phyloP scores from a whole-genome alignment of 2,329 filamentous ascomycete species.

The Penicillium palitans region DNA sequence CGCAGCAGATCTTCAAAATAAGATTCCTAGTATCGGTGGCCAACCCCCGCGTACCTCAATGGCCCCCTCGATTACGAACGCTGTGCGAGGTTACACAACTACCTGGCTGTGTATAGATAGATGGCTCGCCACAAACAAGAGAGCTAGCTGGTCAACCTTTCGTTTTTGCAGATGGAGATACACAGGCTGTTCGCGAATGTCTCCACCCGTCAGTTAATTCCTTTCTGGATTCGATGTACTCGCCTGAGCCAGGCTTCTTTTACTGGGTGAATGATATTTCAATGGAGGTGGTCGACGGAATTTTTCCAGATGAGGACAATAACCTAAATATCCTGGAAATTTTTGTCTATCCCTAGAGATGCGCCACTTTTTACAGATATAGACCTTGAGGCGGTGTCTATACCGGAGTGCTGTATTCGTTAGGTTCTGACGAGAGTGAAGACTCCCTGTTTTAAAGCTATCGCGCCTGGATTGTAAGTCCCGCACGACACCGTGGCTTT shows the following conservation, averaged over 20 bases:
- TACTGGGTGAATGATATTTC: conserved; percentile 17
- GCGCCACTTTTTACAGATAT: conserved; percentile 1
- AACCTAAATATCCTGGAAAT: conserved; percentile 10
- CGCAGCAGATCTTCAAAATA: conserved; percentile 12
- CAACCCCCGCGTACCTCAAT: conserved; percentile 12
- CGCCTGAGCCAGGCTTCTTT: conserved; percentile 15
- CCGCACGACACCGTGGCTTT: background rate
- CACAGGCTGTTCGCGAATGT: conserved; percentile 8
- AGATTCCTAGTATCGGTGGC: conserved; percentile 13
- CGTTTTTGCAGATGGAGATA: background rate
- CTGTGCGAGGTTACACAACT: conserved; percentile 26
- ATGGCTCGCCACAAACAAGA: conserved; percentile 17
- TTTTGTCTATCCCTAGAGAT: background rate
- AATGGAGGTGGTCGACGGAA: conserved; percentile 7
- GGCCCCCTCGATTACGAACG: conserved; percentile 17
- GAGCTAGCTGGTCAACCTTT: conserved; percentile 4
- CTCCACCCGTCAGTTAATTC: conserved; percentile 14
- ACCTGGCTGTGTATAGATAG: conserved; percentile 23
- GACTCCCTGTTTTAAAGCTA: background rate
- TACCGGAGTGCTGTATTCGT: background rate
- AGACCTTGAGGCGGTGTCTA: conserved; percentile 2
- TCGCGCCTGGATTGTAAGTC: background rate
- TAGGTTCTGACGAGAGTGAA: background rate
- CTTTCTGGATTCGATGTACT: conserved; percentile 17
- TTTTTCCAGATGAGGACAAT: conserved; percentile 6